Evolutionary conservation across 331 rosid genomes (phyloP), one percentile per base, ranked within the genome.

Genomic region (Quercus lobata): DNA sequence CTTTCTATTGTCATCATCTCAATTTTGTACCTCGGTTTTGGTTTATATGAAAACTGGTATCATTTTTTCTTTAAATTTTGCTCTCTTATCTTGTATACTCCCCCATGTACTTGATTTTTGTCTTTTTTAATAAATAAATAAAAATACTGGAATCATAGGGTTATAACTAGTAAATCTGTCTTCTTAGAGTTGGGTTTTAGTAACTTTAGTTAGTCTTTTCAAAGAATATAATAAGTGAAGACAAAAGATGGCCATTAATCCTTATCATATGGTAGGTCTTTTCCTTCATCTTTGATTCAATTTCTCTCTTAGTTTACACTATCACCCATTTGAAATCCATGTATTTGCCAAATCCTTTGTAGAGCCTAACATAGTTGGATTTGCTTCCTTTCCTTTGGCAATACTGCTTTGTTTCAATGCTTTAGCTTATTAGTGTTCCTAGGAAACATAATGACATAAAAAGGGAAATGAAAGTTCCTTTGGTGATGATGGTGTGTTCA

Each of bases 371-470:
- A 5, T 82, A n/a, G 87, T 88, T 15, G 89, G 83, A 58, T 66
- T 80, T 18, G 86, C 83, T 79, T 84, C 97, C 5, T 86, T 88
- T 57, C 93, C 96, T 66, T 34, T 95, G 69, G 77, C 85, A 53
- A 19, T 83, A 5, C 62, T 89, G n/a, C 81, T 95, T 7, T 91
- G 90, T 74, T 77, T 84, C 76, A 83, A 82, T 87, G 86, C 76
- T 58, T 19, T 88, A 2, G 52, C 76, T 1, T 1, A 63, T 41
- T 41, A 41, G 49, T 41, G 12, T 9, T 41, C 9, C 49, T 41
- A 41, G 14, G 49, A 2, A 41, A 41, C 49, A 8, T 41, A 2
- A 41, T 41, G 49, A 9, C 49, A 41, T 41, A 9, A 41, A 37
- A 41, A 41, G 49, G 49, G 14, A 41, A 41, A 41, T 41, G 49